Percentiles rank a stretch among this genome's conserved stretches.
These are phyloP conservation scores for Ceratobasidium sp. DNA, from an alignment of 1,284 basidiomycete species.

Conservation along the genomic window DNA sequence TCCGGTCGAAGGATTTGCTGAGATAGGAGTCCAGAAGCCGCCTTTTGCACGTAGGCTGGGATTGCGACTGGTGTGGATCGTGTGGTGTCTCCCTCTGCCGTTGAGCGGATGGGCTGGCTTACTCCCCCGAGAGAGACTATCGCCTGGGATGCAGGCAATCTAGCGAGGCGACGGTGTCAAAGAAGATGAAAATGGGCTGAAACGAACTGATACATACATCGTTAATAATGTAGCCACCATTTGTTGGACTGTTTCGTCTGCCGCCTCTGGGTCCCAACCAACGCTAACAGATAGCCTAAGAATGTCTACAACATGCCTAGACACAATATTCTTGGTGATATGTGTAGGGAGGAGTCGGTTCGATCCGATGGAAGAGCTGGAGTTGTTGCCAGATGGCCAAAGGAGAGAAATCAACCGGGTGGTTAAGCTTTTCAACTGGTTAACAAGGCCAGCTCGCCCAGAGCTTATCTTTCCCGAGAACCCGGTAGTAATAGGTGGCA, in stretches of 20 bases:
- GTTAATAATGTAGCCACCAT: constrained; percentile 68
- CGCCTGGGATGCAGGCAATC: constrained; percentile 71
- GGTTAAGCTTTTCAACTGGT: constrained; percentile 64
- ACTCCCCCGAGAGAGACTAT: constrained; percentile 69
- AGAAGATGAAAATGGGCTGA: background rate
- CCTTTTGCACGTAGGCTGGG: constrained; percentile 65
- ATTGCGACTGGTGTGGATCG: constrained; percentile 56
- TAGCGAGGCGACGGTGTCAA: constrained; percentile 53
- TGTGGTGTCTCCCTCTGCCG: constrained; percentile 47
- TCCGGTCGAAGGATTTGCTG: constrained; percentile 74
- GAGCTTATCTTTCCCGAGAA: background rate
- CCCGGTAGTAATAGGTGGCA: constrained; percentile 48
- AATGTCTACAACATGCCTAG: constrained; percentile 68
- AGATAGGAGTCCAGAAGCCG: constrained; percentile 71
- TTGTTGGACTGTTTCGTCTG: constrained; percentile 62
- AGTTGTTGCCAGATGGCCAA: background rate
- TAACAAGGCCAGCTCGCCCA: background rate
- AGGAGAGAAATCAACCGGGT: constrained; percentile 53
- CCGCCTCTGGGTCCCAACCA: constrained; percentile 75
- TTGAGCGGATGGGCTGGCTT: constrained; percentile 54
- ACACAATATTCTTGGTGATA: constrained; percentile 71
- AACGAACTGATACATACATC: constrained; percentile 61
- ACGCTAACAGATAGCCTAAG: constrained; percentile 69
- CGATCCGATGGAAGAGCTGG: constrained; percentile 3
- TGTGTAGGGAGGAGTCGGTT: constrained; percentile 60